Percentiles rank a stretch among this genome's conserved stretches.
Conservation (phyloP, 164 flowering plant species). For the Nelumbo lutea region DNA sequence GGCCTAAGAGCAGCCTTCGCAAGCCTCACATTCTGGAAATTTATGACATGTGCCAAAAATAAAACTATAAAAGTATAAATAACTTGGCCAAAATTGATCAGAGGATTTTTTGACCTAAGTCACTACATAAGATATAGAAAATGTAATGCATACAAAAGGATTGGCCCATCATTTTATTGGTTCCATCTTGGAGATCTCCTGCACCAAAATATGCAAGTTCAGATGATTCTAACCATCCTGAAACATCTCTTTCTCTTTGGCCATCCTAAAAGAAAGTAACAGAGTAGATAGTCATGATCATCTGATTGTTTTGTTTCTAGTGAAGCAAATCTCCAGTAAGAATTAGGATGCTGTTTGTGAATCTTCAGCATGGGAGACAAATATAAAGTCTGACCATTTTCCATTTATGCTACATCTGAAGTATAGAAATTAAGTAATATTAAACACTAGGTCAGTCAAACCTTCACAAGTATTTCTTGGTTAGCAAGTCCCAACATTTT, state of each 20-base stretch:
- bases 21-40: constrained; percentile 76
- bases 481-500: neutral
- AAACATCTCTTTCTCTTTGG: neutral
- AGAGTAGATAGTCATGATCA: neutral
- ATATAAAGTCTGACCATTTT: neutral
- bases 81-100: neutral
- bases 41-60: neutral
- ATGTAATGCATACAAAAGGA: neutral
- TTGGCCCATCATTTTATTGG: neutral
- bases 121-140: neutral
- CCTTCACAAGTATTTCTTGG: neutral
- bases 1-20: constrained; percentile 85
- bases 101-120: neutral
- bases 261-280: neutral
- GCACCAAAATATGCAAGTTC: neutral
- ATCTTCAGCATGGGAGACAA: neutral
- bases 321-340: constrained; percentile 1
- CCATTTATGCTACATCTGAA: neutral
- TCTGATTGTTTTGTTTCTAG: neutral
- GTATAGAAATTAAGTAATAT: too few species aligned
- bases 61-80: constrained; percentile 3
- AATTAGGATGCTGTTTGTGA: neutral
- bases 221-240: neutral
- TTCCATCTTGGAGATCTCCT: neutral
- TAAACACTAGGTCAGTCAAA: neutral